Conservation (phyloP, 2,329 filamentous ascomycete species). For the Lachnellula hyalina region DNA sequence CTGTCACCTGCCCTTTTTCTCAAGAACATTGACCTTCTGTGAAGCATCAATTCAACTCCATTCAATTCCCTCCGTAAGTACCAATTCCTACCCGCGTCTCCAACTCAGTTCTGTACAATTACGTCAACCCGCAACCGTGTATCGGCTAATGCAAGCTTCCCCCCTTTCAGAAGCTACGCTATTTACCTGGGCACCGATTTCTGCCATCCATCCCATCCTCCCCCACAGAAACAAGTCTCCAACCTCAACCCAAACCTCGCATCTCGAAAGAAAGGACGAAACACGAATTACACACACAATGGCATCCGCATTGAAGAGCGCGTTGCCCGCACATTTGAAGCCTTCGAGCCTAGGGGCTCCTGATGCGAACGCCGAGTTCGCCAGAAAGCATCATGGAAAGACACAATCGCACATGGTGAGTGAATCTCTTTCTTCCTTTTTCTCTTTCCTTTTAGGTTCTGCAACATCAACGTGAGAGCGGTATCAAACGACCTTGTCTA, state of each 20-base stretch:
- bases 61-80: background rate
- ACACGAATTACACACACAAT: slow-evolving; percentile 38
- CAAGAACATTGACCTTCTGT: background rate
- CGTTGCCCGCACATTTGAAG: slow-evolving; percentile 80
- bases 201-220: background rate
- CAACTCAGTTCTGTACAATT: slow-evolving; percentile 3
- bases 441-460: background rate
- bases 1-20: background rate
- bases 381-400: slow-evolving; percentile 74
- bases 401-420: slow-evolving; percentile 80
- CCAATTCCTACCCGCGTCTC: background rate
- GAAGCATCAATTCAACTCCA: background rate
- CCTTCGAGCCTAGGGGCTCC: slow-evolving; percentile 33
- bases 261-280: background rate
- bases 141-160: slow-evolving; percentile 4
- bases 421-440: slow-evolving; percentile 27
- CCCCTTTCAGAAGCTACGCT: background rate
- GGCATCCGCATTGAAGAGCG: slow-evolving; percentile 66
- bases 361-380: slow-evolving; percentile 39
- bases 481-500: background rate
- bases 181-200: too few species aligned
- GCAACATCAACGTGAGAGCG: background rate
- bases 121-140: slow-evolving; percentile 10
- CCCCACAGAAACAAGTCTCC: background rate
- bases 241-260: background rate